These are phyloP conservation scores for Clonostachys rosea DNA, from an alignment of 2,329 filamentous ascomycete genomes.

Conservation along the genomic window DNA sequence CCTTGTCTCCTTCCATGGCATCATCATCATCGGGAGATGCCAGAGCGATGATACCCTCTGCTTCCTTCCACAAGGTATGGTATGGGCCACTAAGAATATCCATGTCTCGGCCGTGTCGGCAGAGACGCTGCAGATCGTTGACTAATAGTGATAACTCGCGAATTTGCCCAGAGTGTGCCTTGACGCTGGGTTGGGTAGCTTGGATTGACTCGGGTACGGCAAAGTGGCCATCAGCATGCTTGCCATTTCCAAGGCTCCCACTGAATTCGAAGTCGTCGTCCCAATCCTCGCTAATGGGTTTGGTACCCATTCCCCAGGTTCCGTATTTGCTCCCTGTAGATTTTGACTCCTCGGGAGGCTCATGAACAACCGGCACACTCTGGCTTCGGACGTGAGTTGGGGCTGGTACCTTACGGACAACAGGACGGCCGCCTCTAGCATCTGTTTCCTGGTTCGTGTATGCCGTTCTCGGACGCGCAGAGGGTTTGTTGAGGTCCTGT, in stretches of 20 bases:
- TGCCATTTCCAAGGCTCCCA: slow-evolving; percentile 30
- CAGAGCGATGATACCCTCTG: slow-evolving; percentile 83
- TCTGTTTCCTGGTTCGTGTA: slow-evolving; percentile 73
- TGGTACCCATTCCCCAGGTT: slow-evolving; percentile 77
- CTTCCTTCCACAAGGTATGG: slow-evolving; percentile 68
- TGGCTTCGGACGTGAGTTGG: slow-evolving; percentile 73
- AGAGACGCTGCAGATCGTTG: slow-evolving; percentile 76
- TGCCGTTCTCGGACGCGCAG: slow-evolving; percentile 67
- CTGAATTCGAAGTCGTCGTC: slow-evolving; percentile 84
- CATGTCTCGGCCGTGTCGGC: slow-evolving; percentile 64
- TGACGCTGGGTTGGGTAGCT: slow-evolving; percentile 76
- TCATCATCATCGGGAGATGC: slow-evolving; percentile 60
- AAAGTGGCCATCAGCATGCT: slow-evolving; percentile 23
- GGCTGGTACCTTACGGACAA: slow-evolving; percentile 63
- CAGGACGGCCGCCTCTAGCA: slow-evolving; percentile 62
- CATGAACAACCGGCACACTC: slow-evolving; percentile 71
- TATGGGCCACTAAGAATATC: slow-evolving; percentile 58
- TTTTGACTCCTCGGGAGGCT: slow-evolving; percentile 50
- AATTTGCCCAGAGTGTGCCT: slow-evolving; percentile 79
- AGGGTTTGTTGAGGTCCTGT: slow-evolving; percentile 49
- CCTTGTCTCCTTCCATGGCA: slow-evolving; percentile 25
- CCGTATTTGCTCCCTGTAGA: slow-evolving; percentile 65
- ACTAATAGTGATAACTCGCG: slow-evolving; percentile 77
- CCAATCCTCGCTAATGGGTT: slow-evolving; percentile 81
- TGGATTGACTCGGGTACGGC: slow-evolving; percentile 69